Base-by-base conservation (phyloP, 371 early-diverging fungal species). In the Dinochytrium kinnereticum region DNA sequence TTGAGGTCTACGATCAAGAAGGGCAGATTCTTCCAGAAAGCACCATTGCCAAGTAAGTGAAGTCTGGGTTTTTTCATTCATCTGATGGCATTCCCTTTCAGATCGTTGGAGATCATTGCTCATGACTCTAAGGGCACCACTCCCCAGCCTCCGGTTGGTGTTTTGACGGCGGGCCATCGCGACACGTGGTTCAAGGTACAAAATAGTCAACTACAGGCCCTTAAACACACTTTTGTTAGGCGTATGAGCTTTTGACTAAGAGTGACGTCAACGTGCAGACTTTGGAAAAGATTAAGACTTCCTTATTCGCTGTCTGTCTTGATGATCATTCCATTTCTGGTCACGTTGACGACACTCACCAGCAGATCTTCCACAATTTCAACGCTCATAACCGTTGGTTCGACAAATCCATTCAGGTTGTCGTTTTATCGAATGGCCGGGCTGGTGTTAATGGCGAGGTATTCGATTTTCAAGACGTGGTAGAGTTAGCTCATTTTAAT, bases 351-450 rank as follows among this genome's bases (percentile, higher is more conserved):
- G 49, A 71, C 17, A 79, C 91, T 0, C 89, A 78, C 64, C 64
- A 84, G 34, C 89, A 92, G 73, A 80, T 91, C 51, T 89, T 86
- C 80, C 90, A 88, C 75, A 88, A 87, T 13, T 74, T 79, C 5
- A 84, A 86, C 38, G 96, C 91, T 2, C 90, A 88, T 77, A 95
- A 96, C 79, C 88, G 96, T 2, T 96, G 96, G 96, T 95, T 91
- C 72, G 96, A 96, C 81, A 95, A 94, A 81, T 82, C 90, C 0
- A 38, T 92, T n/a, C 87, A 81, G 28, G 53, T 93, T 26, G 77
- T 91, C 31, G 83, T 93, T 28, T 89, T 91, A 65, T 84, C 86
- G 44, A 91, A 90, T 57, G 96, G 94, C 30, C 81, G 86, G 34
- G 88, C 87, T 49, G 93, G 91, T 1, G 75, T 91, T 49, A 86